Evolutionary conservation across 2,329 filamentous ascomycete species (phyloP).

Genomic region (Lachnellula subtilissima): DNA sequence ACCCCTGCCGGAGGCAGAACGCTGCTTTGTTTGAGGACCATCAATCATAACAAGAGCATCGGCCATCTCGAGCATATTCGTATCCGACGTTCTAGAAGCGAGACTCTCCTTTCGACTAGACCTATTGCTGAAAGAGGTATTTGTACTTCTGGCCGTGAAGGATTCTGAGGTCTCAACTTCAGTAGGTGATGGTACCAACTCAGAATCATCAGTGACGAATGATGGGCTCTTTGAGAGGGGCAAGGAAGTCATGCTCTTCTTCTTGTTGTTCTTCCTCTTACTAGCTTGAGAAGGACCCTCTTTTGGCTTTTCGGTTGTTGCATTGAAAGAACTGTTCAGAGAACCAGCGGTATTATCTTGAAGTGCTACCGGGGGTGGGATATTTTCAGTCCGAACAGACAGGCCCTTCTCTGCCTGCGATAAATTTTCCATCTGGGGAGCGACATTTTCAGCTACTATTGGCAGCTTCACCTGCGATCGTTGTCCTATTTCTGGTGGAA

Average conservation of each 20-base stretch:
- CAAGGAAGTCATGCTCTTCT: background rate
- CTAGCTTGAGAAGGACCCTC: too few species aligned
- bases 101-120: conserved; percentile 14
- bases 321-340: too few species aligned
- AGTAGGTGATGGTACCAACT: background rate
- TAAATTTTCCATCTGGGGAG: too few species aligned
- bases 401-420: too few species aligned
- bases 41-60: background rate
- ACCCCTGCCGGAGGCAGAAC: background rate
- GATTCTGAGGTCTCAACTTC: background rate
- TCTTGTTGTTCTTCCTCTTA: background rate
- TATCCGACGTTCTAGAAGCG: background rate
- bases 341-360: too few species aligned
- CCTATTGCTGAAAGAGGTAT: conserved; percentile 8
- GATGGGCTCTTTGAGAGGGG: background rate
- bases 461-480: background rate
- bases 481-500: background rate
- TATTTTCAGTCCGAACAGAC: too few species aligned
- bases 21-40: background rate
- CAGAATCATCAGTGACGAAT: background rate
- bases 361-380: too few species aligned
- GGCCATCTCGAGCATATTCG: background rate
- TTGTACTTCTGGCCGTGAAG: conserved; percentile 1
- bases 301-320: too few species aligned
- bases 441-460: too few species aligned